These are phyloP conservation scores for Botrytis byssoidea DNA, from an alignment of 2,329 filamentous ascomycete species.

Conservation along the genomic window DNA sequence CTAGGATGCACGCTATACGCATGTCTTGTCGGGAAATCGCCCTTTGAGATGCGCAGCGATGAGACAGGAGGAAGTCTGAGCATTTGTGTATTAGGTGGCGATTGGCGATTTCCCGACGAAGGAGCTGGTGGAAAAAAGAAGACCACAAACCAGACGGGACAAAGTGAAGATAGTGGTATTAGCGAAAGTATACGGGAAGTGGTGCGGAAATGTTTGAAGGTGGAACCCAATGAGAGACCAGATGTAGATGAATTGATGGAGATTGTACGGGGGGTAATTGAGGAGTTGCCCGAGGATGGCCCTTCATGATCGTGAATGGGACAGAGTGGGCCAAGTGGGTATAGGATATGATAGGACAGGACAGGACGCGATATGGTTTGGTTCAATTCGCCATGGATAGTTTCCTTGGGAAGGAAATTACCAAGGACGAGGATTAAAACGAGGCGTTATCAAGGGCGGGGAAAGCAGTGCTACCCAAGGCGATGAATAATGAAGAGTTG, in stretches of 20 bases:
- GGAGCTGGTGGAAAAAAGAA: conserved; percentile 54
- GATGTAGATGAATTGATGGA: conserved; percentile 81
- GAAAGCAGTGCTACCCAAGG: not conserved
- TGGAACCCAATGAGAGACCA: conserved; percentile 85
- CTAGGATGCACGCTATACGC: conserved; percentile 97
- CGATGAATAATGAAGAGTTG: conserved; percentile 2
- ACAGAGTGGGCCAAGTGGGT: not conserved
- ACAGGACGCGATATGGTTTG: not conserved
- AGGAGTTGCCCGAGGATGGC: conserved; percentile 62
- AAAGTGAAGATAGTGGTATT: conserved; percentile 51
- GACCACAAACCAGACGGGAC: conserved; percentile 38
- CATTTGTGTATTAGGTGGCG: conserved; percentile 87
- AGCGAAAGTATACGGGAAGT: conserved; percentile 83
- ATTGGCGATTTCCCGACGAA: conserved; percentile 96
- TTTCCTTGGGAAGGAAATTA: not conserved
- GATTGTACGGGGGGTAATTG: conserved; percentile 73
- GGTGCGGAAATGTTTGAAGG: conserved; percentile 78
- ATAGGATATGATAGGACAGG: not conserved
- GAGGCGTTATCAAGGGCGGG: not conserved
- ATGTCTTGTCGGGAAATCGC: conserved; percentile 92
- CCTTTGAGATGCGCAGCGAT: conserved; percentile 92
- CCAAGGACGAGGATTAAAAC: not conserved
- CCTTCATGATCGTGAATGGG: conserved; percentile 21
- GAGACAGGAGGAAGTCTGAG: conserved; percentile 93
- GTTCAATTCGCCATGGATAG: not conserved